phyloP scores from a whole-genome alignment of 2,329 filamentous ascomycete genomes.

The Aspergillus puulaauensis region DNA sequence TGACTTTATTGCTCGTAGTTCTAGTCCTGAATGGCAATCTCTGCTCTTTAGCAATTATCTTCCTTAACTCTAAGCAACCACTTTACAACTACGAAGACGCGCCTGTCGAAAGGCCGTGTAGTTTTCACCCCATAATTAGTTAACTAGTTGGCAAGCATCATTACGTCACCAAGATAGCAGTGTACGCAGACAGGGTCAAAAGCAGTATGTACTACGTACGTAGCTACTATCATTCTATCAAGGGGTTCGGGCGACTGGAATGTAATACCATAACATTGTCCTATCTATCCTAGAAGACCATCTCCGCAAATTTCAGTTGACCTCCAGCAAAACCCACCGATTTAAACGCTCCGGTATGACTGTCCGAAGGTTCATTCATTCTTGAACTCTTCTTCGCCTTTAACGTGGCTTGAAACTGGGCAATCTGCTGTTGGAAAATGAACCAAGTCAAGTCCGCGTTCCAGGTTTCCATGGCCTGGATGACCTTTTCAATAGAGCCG shows the following conservation, averaged over 20 bases:
- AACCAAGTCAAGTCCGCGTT: constrained; percentile 45
- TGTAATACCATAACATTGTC: too few relatives aligned
- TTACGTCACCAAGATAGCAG: too few relatives aligned
- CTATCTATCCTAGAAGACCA: constrained; percentile 3
- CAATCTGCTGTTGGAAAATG: constrained; percentile 31
- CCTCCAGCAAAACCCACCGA: constrained; percentile 2
- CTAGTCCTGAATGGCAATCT: constrained; percentile 8
- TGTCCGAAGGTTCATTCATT: background rate
- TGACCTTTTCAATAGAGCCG: constrained; percentile 28
- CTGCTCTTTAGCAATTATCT: background rate
- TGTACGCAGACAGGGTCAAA: too few relatives aligned
- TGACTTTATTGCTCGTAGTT: background rate
- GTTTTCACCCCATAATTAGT: too few relatives aligned
- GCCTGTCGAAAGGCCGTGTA: background rate
- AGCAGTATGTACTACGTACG: too few relatives aligned
- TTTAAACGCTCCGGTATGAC: background rate
- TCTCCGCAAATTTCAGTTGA: constrained; percentile 4
- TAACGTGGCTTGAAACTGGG: constrained; percentile 4
- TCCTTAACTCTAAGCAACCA: background rate
- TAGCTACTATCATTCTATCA: too few relatives aligned
- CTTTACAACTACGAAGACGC: too few relatives aligned
- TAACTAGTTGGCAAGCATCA: too few relatives aligned
- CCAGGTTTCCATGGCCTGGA: constrained; percentile 42
- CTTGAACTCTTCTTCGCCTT: constrained; percentile 18
- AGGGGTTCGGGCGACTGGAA: too few relatives aligned